Conservation (phyloP, 2,329 filamentous ascomycete genomes). For the Aspergillus bombycis region DNA sequence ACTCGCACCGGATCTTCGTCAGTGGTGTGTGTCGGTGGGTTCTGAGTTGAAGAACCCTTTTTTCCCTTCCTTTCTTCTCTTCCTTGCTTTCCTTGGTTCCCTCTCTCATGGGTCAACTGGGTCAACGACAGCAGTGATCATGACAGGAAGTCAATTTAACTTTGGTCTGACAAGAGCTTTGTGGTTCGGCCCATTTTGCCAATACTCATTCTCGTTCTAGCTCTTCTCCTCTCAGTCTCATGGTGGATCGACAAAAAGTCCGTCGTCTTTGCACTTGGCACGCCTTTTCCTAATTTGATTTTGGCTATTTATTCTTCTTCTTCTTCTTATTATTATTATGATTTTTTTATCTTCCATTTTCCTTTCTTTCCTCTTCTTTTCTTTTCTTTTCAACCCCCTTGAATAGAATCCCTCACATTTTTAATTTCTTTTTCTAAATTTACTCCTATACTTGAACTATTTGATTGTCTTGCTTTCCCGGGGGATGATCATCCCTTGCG, state of each 20-base stretch:
- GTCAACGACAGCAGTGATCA: not conserved
- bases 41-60: not conserved
- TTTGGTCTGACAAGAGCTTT: not conserved
- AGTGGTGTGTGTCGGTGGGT: not conserved
- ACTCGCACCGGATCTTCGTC: not conserved
- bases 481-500: not conserved
- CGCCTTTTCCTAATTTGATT: no score
- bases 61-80: not conserved
- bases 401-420: not conserved
- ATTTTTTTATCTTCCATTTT: not conserved
- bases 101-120: not conserved
- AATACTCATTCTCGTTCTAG: not conserved
- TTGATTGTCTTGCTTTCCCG: not conserved
- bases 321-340: no score
- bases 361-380: not conserved
- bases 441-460: not conserved
- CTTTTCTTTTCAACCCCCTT: not conserved
- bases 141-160: not conserved
- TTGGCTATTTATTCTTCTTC: no score
- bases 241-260: no score
- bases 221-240: not conserved
- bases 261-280: no score
- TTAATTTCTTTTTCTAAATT: not conserved
- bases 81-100: not conserved
- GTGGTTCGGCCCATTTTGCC: not conserved